phyloP scores from a whole-genome alignment of 495 filamentous ascomycete genomes.

The Lentithecium fluviatile region DNA sequence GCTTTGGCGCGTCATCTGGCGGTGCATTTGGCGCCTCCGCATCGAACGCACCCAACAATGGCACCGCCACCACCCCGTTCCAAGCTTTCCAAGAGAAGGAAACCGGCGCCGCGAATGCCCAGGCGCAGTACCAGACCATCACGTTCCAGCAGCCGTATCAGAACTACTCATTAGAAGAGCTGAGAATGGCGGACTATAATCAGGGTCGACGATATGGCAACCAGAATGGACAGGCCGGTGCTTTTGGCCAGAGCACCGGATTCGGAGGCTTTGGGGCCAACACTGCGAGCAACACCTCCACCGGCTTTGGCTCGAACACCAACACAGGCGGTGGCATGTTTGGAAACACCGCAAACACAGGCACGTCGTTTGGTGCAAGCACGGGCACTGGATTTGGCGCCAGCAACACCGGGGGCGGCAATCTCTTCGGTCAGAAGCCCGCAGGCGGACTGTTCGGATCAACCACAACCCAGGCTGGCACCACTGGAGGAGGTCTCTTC shows the following conservation, averaged over 20 bases:
- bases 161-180: constrained; percentile 86
- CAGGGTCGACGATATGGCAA: constrained; percentile 82
- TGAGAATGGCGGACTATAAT: constrained; percentile 84
- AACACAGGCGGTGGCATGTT: constrained; percentile 46
- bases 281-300: constrained; percentile 42
- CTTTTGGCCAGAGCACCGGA: constrained; percentile 68
- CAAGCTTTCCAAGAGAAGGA: constrained; percentile 81
- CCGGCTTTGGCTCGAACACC: constrained; percentile 47
- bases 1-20: constrained; percentile 52
- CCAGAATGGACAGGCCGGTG: constrained; percentile 73
- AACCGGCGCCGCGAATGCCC: constrained; percentile 46
- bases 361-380: constrained; percentile 38
- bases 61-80: constrained; percentile 77
- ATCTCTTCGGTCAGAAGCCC: constrained; percentile 51
- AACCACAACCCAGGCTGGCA: constrained; percentile 39
- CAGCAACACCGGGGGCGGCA: constrained; percentile 40
- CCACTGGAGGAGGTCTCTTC: constrained; percentile 25
- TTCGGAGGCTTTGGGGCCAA: constrained; percentile 56
- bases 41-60: constrained; percentile 47
- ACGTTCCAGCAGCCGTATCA: constrained; percentile 81
- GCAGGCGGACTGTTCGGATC: constrained; percentile 50
- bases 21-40: constrained; percentile 36
- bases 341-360: constrained; percentile 38
- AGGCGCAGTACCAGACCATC: constrained; percentile 82
- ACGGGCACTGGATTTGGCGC: constrained; percentile 9